Base-by-base conservation (phyloP, 2,329 filamentous ascomycete species). In the Verticillium albo-atrum region DNA sequence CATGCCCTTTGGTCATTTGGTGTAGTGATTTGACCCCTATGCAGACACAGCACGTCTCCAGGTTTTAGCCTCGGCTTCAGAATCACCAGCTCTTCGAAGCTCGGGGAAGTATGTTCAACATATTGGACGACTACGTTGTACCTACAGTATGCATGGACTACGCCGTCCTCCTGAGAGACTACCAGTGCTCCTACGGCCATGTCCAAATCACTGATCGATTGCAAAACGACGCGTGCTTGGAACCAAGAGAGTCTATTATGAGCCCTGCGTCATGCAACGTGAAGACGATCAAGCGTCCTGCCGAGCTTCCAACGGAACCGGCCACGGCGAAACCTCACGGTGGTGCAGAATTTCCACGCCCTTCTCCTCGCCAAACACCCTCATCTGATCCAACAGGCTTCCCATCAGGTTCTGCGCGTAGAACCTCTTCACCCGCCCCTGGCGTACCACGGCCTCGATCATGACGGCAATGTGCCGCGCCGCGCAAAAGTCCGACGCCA, bases 331-430 rank as follows among this genome's bases (percentile, higher is more conserved):
- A 14, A 60, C 35, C 60, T 60, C 60, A 55, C 60, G 30, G 5
- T 60, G 60, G 3, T 60, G 58, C 26, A 50, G 27, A 12, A 62
- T 35, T 54, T 63, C 62, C 28, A 60, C 60, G 12, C 55, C 60
- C 14, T 57, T 50, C 10, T 58, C 34, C 56, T 58, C 58, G 51
- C 55, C 58, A 26, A 56, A 28, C 26, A n/a, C 54, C 32, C 60
- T 14, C 28, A 63, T 54, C 52, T 56, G 60, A 30, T 63, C 61
- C 61, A 37, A 23, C 26, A 27, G 3, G 30, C 27, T 50, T n/a
- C 62, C 62, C 30, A 57, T 63, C 55, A 62, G 54, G 27, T 54
- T 54, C 32, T 35, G 37, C 52, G 59, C 61, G 56, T 61, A 60
- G 17, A 63, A 54, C 50, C 17, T 59, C 53, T 55, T 58, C 35